phyloP scores from a whole-genome alignment of 1,284 basidiomycete genomes.

The Malassezia psittaci region DNA sequence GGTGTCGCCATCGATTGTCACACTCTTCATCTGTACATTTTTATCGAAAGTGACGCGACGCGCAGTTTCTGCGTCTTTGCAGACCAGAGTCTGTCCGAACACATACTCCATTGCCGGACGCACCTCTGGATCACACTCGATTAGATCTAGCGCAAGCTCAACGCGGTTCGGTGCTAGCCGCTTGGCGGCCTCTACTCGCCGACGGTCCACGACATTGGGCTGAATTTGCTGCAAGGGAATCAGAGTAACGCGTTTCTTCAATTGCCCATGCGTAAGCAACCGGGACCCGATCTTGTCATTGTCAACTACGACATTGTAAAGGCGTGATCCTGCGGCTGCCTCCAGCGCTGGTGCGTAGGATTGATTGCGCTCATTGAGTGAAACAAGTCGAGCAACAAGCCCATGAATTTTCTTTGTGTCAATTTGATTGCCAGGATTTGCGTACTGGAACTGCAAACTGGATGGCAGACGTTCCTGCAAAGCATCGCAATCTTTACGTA shows the following conservation, averaged over 20 bases:
- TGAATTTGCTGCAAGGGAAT: slow-evolving; percentile 90
- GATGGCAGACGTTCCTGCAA: slow-evolving; percentile 60
- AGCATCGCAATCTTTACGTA: slow-evolving; percentile 63
- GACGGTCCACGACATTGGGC: slow-evolving; percentile 57
- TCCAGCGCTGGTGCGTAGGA: slow-evolving; percentile 81
- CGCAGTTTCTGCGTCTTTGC: slow-evolving; percentile 77
- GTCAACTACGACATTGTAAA: slow-evolving; percentile 76
- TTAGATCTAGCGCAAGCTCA: slow-evolving; percentile 71
- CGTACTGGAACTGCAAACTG: slow-evolving; percentile 73
- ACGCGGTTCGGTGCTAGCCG: slow-evolving; percentile 68
- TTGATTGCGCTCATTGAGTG: slow-evolving; percentile 58
- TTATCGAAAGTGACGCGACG: slow-evolving; percentile 78
- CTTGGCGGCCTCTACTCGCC: slow-evolving; percentile 70
- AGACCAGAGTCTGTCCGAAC: slow-evolving; percentile 86
- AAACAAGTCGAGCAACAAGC: slow-evolving; percentile 57
- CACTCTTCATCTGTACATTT: slow-evolving; percentile 65
- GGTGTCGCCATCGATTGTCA: slow-evolving; percentile 87
- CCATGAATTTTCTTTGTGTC: slow-evolving; percentile 82
- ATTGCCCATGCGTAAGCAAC: slow-evolving; percentile 67
- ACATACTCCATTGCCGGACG: slow-evolving; percentile 83
- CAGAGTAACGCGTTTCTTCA: slow-evolving; percentile 82
- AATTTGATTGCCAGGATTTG: slow-evolving; percentile 67
- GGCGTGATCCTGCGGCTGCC: slow-evolving; percentile 75
- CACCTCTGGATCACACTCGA: slow-evolving; percentile 76
- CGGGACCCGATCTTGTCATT: slow-evolving; percentile 79